A percentile compares a stretch with the other conserved stretches of the same genome.
phyloP scores from a whole-genome alignment of 2,329 filamentous ascomycete species.

The Scedosporium boydii region DNA sequence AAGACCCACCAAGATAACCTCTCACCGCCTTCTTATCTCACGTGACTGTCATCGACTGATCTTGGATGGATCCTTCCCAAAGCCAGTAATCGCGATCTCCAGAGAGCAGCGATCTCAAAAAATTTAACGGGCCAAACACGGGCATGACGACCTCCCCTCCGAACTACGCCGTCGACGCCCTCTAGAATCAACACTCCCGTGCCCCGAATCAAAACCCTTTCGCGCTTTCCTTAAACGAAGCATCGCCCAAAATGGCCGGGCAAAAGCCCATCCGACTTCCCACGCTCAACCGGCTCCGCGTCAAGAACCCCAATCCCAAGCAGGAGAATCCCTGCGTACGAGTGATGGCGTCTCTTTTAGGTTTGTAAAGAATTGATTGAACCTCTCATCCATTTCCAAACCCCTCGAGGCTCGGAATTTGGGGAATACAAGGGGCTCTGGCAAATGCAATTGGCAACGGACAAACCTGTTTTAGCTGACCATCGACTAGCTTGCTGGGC shows the following conservation, averaged over 20 bases:
- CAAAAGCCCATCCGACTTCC: slow-evolving; percentile 48
- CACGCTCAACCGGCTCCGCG: slow-evolving; percentile 44
- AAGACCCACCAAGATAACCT: not conserved
- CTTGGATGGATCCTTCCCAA: not conserved
- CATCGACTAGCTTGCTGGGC: slow-evolving; percentile 65
- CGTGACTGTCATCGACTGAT: not conserved
- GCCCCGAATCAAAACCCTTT: not conserved
- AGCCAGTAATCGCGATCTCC: not conserved
- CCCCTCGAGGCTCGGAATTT: too few relatives aligned
- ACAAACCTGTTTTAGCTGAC: not conserved
- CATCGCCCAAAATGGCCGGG: slow-evolving; percentile 28
- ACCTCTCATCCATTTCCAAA: not conserved
- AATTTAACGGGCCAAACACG: not conserved
- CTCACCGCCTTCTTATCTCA: not conserved
- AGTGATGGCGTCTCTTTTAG: slow-evolving; percentile 48
- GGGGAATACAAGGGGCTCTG: not conserved
- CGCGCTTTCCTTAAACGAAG: not conserved
- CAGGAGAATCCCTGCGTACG: slow-evolving; percentile 42
- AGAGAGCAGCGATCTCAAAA: not conserved
- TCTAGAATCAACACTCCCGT: not conserved
- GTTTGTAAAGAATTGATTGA: slow-evolving; percentile 25
- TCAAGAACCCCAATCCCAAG: slow-evolving; percentile 41
- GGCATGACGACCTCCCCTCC: not conserved
- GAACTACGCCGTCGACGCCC: not conserved
- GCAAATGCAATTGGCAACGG: not conserved